Evolutionary conservation across 1,139 yeast genomes (phyloP).

Genomic region (Trichomonascaceae sp.): DNA sequence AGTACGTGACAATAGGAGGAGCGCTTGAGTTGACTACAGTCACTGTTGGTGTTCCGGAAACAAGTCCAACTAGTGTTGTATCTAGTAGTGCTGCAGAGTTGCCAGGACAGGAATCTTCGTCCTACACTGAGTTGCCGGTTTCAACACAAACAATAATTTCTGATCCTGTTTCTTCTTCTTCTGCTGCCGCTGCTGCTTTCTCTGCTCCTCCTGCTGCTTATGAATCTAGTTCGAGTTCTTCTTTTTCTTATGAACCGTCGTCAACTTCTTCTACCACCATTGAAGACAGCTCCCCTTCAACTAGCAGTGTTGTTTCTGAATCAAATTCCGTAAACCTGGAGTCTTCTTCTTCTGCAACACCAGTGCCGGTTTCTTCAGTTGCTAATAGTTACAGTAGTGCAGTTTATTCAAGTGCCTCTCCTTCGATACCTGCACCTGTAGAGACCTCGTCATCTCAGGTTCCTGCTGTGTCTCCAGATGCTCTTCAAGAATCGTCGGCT

Average conservation of each 20-base stretch:
- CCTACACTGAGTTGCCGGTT: neutral
- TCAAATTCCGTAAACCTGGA: neutral
- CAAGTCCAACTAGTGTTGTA: neutral
- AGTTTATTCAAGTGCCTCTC: neutral
- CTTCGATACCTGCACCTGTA: neutral
- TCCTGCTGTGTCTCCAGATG: neutral
- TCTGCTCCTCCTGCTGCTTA: neutral
- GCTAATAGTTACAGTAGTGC: neutral
- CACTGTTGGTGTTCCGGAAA: neutral
- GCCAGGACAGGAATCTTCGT: constrained; percentile 11
- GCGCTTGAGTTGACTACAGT: neutral
- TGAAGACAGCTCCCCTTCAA: neutral
- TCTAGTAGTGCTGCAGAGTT: constrained; percentile 9
- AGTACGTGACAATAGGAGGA: neutral
- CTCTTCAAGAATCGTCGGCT: neutral
- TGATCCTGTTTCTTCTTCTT: neutral
- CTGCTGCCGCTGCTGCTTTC: neutral
- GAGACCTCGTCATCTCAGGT: neutral
- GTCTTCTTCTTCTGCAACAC: neutral
- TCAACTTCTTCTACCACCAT: neutral
- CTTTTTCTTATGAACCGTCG: neutral
- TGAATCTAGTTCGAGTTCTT: too few species aligned
- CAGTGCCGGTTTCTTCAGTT: neutral
- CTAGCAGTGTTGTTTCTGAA: neutral
- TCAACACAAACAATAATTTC: neutral